Conservation (phyloP, 176 grass and related monocot genomes). For the Bothriochloa decipiens region DNA sequence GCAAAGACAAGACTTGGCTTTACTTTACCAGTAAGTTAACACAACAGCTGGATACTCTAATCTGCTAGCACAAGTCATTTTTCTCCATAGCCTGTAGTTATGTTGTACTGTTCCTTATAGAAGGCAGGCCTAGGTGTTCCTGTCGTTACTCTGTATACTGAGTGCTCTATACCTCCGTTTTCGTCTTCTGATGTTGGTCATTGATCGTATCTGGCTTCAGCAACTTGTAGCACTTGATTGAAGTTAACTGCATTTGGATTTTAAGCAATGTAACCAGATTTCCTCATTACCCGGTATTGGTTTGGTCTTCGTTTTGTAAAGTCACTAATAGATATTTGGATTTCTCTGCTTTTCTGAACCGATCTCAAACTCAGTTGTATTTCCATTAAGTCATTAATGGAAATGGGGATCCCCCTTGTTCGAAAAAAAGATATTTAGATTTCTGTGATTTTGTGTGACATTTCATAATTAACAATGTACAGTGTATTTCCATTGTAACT, state of each 20-base stretch:
- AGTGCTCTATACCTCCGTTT: not conserved
- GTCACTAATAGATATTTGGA: not conserved
- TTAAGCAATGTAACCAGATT: not conserved
- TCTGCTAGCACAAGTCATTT: constrained; percentile 13
- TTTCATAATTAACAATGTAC: not conserved
- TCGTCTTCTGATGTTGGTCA: not conserved
- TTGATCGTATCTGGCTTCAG: not conserved
- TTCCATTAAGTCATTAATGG: no score
- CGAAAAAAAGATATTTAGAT: not conserved
- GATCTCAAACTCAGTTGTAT: no score
- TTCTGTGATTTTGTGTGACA: not conserved
- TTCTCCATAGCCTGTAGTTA: not conserved
- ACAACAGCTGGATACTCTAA: not conserved
- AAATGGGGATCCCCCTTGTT: no score
- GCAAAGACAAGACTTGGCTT: constrained; percentile 33
- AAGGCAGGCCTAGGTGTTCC: not conserved
- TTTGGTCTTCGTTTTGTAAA: not conserved
- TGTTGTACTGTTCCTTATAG: not conserved
- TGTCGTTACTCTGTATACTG: not conserved
- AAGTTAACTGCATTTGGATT: not conserved
- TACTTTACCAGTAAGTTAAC: constrained; percentile 40
- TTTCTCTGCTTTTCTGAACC: no score
- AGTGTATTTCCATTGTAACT: constrained; percentile 3
- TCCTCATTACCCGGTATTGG: not conserved
- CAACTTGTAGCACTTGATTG: not conserved